Evolutionary conservation across 2,329 filamentous ascomycete genomes (phyloP), one percentile per base, ranked within the genome.

Genomic region (Biscogniauxia marginata): DNA sequence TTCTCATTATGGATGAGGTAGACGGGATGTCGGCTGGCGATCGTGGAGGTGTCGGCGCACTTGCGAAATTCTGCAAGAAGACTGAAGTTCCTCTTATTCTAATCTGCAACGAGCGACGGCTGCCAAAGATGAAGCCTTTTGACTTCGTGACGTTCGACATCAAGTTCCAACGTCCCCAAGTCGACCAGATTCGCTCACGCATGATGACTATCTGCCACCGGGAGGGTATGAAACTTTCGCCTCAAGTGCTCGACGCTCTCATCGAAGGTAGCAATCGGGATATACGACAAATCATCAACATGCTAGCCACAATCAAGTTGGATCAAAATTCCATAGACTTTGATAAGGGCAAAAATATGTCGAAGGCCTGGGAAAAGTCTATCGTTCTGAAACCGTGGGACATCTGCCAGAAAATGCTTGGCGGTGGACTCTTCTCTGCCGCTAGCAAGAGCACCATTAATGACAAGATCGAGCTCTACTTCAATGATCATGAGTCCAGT

Each of bases 21-120:
- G 95, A 99, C 67, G 95, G 95, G 52, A 98, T 99, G 95, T 98
- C 93, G 59, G 93, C 91, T 34, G 95, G 95, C 70, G 95, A 99
- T 71, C 88, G 95, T 59, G 95, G 95, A 63, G 95, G 95, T 72
- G 95, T 99, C 49, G 95, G 93, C 50, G 95, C 95, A 24, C 80
- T 99, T 55, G 93, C 95, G 55, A 91, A 95, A 56, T 89, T 96
- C 53, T 97, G 93, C 80, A 96, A 90, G 77, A 97, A 96, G 79
- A 95, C 93, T 0, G 87, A 95, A 65, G 86, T 99, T 21, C 95
- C 95, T 0, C 88, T 99, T 71, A 98, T 99, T 64, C 82, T 99
- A 53, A 98, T 99, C 65, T 99, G 95, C 82, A 99, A 99, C 72
- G 95, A 99, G 70, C 88, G 95, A 64, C 87, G 84, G 63, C 77